Percentiles rank a stretch among this genome's conserved stretches.
These are phyloP conservation scores for Mycena capillaripes DNA, from an alignment of 768 basidiomycete species.

Conservation along the genomic window DNA sequence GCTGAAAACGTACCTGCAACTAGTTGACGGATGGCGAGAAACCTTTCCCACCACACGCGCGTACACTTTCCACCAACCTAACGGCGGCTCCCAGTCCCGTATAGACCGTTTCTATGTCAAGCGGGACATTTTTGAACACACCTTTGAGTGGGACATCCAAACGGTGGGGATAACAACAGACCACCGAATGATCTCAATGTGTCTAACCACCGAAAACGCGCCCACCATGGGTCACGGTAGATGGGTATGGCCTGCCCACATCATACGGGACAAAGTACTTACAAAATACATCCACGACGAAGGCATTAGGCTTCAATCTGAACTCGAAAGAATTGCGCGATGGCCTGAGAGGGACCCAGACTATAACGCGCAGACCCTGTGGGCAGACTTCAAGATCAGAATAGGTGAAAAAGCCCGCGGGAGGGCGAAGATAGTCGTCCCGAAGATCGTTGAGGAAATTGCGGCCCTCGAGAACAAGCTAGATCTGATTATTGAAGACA, in stretches of 20 bases:
- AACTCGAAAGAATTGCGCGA: not conserved
- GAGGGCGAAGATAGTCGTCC: no score
- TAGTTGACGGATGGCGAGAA: not conserved
- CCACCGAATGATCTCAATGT: not conserved
- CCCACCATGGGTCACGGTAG: no score
- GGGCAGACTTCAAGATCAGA: no score
- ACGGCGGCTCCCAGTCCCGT: not conserved
- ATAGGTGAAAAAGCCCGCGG: no score
- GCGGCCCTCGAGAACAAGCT: slow-evolving; percentile 3
- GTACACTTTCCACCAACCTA: not conserved
- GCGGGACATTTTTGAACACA: not conserved
- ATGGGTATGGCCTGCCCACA: not conserved
- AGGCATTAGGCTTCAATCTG: not conserved
- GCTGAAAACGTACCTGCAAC: not conserved
- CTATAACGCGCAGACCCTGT: not conserved
- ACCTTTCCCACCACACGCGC: not conserved
- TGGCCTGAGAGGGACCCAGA: no score
- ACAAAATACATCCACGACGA: not conserved
- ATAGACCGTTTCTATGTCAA: not conserved
- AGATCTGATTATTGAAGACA: not conserved
- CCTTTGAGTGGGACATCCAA: no score
- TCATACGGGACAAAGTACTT: not conserved
- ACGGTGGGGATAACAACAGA: not conserved
- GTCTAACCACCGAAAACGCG: not conserved
- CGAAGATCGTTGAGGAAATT: no score